Base-by-base conservation (phyloP, 2,329 filamentous ascomycete genomes). In the Geoglossum cookeanum region DNA sequence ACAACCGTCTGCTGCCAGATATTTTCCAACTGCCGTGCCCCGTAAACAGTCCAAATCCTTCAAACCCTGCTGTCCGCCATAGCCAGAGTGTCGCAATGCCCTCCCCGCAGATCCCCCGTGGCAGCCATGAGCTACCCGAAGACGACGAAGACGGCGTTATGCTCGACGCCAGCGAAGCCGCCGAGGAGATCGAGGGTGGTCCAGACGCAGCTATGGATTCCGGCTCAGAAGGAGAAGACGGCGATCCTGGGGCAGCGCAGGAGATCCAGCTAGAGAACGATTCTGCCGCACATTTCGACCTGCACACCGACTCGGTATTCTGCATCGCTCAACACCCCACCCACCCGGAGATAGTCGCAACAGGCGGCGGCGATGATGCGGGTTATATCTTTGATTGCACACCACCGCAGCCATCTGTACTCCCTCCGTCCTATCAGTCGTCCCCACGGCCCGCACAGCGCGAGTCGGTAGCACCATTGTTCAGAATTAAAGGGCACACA, bases 241-340 rank as follows among this genome's bases (percentile, higher is more conserved):
- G 70, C n/a, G 65, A 71, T 22, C 30, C n/a, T 32, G 76, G 78
- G 56, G 72, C 74, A 39, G 72, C 74, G 32, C 78, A 83, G 63
- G 87, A 92, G 68, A 81, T 96, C 47, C 72, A 80, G 47, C 76
- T 97, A 5, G 81, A 92, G 61, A 98, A 97, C 75, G 91, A 98
- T 75, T 94, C 88, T 62, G 76, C 84, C 62, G 91, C 88, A 59
- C 91, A 94, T 74, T 96, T 97, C 67, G 92, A 97, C 74, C 71
- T 73, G 39, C 88, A 96, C 74, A 85, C 82, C 64, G 89, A 96
- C 76, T 90, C 85, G 60, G 85, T 98, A 66, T 98, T 96, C 74
- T 82, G 87, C 71, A 92, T 98, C 68, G 88, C 91, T 17, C 88
- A 95, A 68, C 92, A 98, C 68, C 92, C 92, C 3, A 74, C 81